Base-by-base conservation (phyloP, 768 basidiomycete species). In the Exidia glandulosa region DNA sequence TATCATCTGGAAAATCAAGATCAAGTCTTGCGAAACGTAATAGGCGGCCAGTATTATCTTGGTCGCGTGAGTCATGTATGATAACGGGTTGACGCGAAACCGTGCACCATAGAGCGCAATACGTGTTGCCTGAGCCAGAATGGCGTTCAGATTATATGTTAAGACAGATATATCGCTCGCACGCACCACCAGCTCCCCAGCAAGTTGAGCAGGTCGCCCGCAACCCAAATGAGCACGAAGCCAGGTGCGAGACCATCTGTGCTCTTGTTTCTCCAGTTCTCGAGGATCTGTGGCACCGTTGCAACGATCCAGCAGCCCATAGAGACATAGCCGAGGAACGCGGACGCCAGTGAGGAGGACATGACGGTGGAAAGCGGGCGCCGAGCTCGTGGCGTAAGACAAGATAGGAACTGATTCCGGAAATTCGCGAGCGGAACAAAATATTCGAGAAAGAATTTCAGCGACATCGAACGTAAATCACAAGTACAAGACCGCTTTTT, bases 171-270 rank as follows among this genome's bases (percentile, higher is more conserved):
- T 9, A 48, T 9, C 34, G 34, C 34, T 36, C 34, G 34, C 7
- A 27, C 47, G 7, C 6, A 54, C 50, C 50, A 54, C 30, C 25
- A 27, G 50, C 50, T 54, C 1, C 27, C 50, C 9, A 31, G 6
- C 50, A 54, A 29, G 50, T 54, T 54, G 25, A 54, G 50, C 25
- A 54, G 27, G 50, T 54, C 50, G 27, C 50, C 50, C 6, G 30
- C 27, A 29, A 31, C 50, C 50, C 50, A 84, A 41, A 83, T 81
- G 62, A 78, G 67, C 32, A 71, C 69, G 64, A 84, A 85, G 2
- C 82, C 81, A 31, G 71, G 65, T n/a, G 83, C 77, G 19, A 85
- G 78, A 66, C 83, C 78, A 66, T 79, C 50, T 5, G 50, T 13
- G 50, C 50, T 54, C 50, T 54, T 54, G 50, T 13, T 23, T 27